phyloP scores from a whole-genome alignment of 768 basidiomycete genomes.

The Pleurotus eryngii region DNA sequence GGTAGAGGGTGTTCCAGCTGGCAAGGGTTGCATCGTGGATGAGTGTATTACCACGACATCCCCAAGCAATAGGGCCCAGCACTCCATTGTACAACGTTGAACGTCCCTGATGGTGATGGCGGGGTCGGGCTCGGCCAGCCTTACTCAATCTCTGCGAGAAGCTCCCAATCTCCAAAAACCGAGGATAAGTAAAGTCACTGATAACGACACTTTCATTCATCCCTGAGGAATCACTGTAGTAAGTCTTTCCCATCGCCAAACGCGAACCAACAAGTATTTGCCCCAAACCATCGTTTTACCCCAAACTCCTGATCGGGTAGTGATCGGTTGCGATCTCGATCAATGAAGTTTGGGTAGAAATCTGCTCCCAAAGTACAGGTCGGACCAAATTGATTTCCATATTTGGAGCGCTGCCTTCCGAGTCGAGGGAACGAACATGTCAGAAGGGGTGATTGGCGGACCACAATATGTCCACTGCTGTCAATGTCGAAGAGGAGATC shows the following conservation, averaged over 20 bases:
- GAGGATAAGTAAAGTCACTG: neutral
- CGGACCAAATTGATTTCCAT: neutral
- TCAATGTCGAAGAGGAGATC: neutral
- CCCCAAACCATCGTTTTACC: neutral
- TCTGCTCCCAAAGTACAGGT: neutral
- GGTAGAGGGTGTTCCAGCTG: neutral
- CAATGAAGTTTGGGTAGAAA: neutral
- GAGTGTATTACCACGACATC: neutral
- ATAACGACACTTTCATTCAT: no score
- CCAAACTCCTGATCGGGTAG: neutral
- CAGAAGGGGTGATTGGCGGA: neutral
- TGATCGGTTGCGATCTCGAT: constrained; percentile 4
- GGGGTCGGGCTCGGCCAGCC: constrained; percentile 1
- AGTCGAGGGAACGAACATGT: neutral
- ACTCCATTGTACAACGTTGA: neutral
- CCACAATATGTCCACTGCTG: neutral
- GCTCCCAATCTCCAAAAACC: neutral
- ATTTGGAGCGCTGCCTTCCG: constrained; percentile 3
- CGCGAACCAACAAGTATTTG: neutral
- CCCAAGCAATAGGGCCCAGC: neutral
- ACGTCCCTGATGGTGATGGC: constrained; percentile 4
- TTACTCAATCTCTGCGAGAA: neutral
- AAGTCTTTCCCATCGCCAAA: neutral
- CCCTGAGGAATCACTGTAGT: no score
- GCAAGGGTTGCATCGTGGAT: neutral